phyloP scores from a whole-genome alignment of 2,329 filamentous ascomycete genomes.

The Pseudogymnoascus destructans region DNA sequence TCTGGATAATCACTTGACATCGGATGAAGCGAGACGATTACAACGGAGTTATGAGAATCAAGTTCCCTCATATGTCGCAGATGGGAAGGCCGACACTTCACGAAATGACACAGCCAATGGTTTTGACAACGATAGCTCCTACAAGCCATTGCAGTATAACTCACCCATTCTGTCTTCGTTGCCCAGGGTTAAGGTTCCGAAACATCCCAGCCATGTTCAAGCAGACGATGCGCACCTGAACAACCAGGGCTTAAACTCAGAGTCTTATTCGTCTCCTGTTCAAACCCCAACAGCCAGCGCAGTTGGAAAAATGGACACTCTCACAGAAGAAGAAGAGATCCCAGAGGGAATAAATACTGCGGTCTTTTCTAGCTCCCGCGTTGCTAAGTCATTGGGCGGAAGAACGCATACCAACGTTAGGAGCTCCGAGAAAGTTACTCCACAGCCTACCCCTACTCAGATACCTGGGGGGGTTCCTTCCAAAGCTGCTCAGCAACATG shows the following conservation, averaged over 20 bases:
- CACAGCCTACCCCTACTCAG: background rate
- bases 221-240: conserved; percentile 16
- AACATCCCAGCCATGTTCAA: conserved; percentile 30
- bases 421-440: background rate
- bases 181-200: conserved; percentile 42
- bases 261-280: conserved; percentile 27
- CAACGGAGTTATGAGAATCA: conserved; percentile 37
- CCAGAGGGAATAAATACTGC: conserved; percentile 46
- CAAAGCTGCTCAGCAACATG: background rate
- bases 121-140: conserved; percentile 42
- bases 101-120: conserved; percentile 14
- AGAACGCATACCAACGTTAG: conserved; percentile 25
- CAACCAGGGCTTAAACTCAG: conserved; percentile 19
- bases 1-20: conserved; percentile 19
- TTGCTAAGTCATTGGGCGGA: conserved; percentile 41
- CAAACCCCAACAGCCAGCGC: background rate
- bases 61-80: conserved; percentile 38
- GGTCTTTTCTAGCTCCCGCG: conserved; percentile 46
- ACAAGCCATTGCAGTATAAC: conserved; percentile 34
- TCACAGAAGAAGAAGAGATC: conserved; percentile 32
- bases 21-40: conserved; percentile 32
- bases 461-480: background rate
- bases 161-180: conserved; percentile 37
- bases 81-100: conserved; percentile 22
- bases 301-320: conserved; percentile 11